Evolutionary conservation across 257 asterid species (phyloP).

Genomic region (Jaltomata sinuosa): DNA sequence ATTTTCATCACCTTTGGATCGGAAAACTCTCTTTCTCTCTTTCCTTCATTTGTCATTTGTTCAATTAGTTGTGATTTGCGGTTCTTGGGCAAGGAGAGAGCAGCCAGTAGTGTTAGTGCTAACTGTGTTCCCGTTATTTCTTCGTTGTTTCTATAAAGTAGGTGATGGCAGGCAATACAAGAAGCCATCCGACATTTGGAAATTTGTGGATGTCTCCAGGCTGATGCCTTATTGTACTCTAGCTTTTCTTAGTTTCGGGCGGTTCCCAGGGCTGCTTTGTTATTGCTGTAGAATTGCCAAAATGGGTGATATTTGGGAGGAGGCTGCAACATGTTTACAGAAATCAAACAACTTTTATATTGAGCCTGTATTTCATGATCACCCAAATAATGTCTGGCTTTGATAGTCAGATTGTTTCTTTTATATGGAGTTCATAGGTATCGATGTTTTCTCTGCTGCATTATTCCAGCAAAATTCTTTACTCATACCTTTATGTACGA

Average conservation of each 20-base stretch:
- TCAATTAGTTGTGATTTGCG: constrained; percentile 29
- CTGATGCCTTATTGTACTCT: not conserved
- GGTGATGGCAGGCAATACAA: not conserved
- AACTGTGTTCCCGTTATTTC: not conserved
- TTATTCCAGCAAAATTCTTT: not conserved
- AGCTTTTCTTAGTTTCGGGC: not conserved
- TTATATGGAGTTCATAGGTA: not conserved
- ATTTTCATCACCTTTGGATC: constrained; percentile 29
- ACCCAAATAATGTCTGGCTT: not conserved
- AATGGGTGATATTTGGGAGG: not conserved
- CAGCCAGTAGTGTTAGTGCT: not conserved
- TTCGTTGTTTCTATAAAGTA: constrained; percentile 1
- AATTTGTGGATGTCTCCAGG: not conserved
- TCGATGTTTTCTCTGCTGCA: not conserved
- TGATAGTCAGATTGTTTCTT: not conserved
- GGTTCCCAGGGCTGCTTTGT: not conserved
- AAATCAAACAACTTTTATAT: not conserved
- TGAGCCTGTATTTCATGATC: not conserved
- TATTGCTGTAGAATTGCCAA: not conserved
- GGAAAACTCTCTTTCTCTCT: constrained; percentile 7
- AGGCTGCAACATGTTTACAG: not conserved
- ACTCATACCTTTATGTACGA: not conserved
- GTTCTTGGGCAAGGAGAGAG: constrained; percentile 13
- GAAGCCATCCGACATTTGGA: constrained; percentile 2
- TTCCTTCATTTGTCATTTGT: constrained; percentile 17